A percentile compares a stretch with the other conserved stretches of the same genome.
These are phyloP conservation scores for Fusarium fujikuroi DNA, from an alignment of 2,329 filamentous ascomycete species.

Conservation along the genomic window DNA sequence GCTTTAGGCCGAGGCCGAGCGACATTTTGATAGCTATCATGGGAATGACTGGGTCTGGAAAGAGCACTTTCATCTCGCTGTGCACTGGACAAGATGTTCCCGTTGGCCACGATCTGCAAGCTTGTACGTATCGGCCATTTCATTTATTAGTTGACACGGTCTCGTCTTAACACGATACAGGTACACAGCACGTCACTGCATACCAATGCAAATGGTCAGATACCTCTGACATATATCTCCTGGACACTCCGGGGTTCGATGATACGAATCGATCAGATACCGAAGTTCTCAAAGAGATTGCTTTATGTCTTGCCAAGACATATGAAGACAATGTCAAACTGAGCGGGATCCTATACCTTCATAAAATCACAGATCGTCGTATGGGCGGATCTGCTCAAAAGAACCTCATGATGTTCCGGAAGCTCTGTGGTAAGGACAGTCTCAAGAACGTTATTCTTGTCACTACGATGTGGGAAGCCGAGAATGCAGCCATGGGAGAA, in stretches of 20 bases:
- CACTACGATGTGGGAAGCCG: background rate
- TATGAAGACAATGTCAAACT: constrained; percentile 8
- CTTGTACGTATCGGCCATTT: background rate
- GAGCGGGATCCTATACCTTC: constrained; percentile 11
- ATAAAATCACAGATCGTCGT: constrained; percentile 4
- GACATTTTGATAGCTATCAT: constrained; percentile 14
- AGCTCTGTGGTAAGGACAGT: background rate
- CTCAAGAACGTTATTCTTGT: background rate
- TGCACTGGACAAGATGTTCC: constrained; percentile 2
- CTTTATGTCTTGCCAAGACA: background rate
- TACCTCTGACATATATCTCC: constrained; percentile 1
- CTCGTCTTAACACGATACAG: background rate
- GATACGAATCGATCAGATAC: constrained; percentile 13
- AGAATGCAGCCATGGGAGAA: background rate
- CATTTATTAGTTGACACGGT: background rate
- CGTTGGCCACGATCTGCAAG: background rate
- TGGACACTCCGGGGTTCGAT: constrained; percentile 21
- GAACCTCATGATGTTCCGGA: background rate
- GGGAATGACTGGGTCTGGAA: constrained; percentile 20
- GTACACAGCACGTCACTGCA: background rate
- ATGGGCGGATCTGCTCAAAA: background rate
- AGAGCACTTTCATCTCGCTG: constrained; percentile 11
- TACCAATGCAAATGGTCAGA: background rate
- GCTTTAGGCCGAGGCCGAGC: background rate
- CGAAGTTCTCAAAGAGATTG: constrained; percentile 6